Evolutionary conservation across 805 yeast species (phyloP), one percentile per base, ranked within the genome.

Genomic region (Candida germanica): DNA sequence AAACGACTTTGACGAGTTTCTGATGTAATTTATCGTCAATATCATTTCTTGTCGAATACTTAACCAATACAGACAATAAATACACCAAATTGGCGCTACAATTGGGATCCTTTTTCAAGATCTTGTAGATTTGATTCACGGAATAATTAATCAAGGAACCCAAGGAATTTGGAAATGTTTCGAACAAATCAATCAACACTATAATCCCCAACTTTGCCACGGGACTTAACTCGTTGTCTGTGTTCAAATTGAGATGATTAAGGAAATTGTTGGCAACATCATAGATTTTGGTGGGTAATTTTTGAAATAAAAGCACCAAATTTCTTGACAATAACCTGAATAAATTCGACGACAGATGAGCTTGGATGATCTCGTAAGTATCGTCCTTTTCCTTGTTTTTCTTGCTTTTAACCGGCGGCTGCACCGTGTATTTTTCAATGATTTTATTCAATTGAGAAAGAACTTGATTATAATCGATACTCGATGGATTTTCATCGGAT

Each of bases 21-120:
- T 58, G 52, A 38, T 57, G 66, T 3, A 58, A 39, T 42, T 66
- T 68, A 16, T 66, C 73, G 43, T 67, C 71, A 7, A 66, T 44
- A 36, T 67, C 73, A 4, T 54, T 40, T 38, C 57, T 61, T 14
- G 64, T 53, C 13, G 71, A 61, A 32, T 56, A 57, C 35, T 59
- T 59, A 12, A 64, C 51, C 11, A 66, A 48, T 3, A 54, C 43
- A 31, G 54, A 50, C 22, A 66, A 48, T 14, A 68, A 49, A 38
- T 47, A 65, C 8, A 61, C 50, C 38, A 66, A 43, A 32, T 53
- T 49, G 37, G 48, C 43, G 40, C 49, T 53, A 10, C 49, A 44
- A 17, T 35, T 43, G 2, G 69, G 59, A 27, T 35, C 43, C 31
- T 64, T 66, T 51, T 66, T 68, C 29, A 68, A 33, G 26, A 64